Percentiles rank a stretch among this genome's conserved stretches.
Evolutionary conservation across 805 yeast genomes (phyloP).

Genomic region (Zygoascus tannicola): DNA sequence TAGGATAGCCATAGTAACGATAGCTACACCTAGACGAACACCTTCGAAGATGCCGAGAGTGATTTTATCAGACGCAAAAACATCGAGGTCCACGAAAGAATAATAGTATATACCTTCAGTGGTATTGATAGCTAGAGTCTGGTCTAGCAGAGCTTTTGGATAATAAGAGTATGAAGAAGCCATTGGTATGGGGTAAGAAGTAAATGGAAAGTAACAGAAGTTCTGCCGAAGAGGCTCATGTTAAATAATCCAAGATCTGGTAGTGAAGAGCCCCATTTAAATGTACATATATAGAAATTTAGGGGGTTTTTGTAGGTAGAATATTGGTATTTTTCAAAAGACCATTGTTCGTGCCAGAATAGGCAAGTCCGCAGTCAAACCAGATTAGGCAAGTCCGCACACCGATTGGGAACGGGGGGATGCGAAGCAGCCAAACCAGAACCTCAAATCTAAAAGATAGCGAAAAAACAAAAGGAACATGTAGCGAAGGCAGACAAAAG

Average conservation of each 20-base stretch:
- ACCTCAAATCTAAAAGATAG: too few relatives aligned
- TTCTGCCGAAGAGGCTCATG: too few relatives aligned
- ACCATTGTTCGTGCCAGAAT: not conserved
- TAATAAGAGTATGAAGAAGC: constrained; percentile 2
- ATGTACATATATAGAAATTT: too few relatives aligned
- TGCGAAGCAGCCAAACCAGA: too few relatives aligned
- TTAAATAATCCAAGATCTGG: too few relatives aligned
- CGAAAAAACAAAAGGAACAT: too few relatives aligned
- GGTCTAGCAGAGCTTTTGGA: constrained; percentile 5
- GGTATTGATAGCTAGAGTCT: constrained; percentile 6
- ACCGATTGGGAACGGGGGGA: not conserved
- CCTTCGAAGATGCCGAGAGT: constrained; percentile 40
- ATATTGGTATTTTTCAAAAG: too few relatives aligned
- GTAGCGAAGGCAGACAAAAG: too few relatives aligned
- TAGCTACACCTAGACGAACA: constrained; percentile 47
- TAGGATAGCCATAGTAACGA: constrained; percentile 33
- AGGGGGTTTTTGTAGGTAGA: too few relatives aligned
- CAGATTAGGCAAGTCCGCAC: not conserved
- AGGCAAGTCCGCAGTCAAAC: not conserved
- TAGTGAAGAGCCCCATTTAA: too few relatives aligned
- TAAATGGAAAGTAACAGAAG: too few relatives aligned
- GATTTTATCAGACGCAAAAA: constrained; percentile 2
- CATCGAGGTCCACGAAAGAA: constrained; percentile 8
- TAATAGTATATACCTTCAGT: constrained; percentile 7
- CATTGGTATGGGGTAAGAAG: not conserved